Evolutionary conservation across 2,329 filamentous ascomycete genomes (phyloP).

Genomic region (Emergomyces orientalis): DNA sequence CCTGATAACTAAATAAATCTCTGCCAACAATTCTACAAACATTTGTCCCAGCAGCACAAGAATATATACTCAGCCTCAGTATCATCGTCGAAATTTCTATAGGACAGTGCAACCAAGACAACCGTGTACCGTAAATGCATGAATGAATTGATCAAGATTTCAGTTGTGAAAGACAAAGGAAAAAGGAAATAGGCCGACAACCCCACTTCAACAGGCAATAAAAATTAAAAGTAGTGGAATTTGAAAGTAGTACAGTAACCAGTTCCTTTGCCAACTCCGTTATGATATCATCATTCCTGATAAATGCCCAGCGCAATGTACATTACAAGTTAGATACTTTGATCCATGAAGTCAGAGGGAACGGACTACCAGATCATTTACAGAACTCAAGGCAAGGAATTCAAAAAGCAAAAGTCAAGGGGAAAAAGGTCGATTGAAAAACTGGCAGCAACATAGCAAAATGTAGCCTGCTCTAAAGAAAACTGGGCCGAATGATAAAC

Average conservation of each 20-base stretch:
- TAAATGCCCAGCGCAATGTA: conserved; percentile 24
- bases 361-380: conserved; percentile 25
- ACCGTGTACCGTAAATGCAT: not conserved
- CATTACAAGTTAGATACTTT: conserved; percentile 33
- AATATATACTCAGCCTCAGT: not conserved
- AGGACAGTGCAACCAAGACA: not conserved
- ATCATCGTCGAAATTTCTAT: not conserved
- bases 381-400: conserved; percentile 20
- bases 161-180: not conserved
- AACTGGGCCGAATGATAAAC: not conserved
- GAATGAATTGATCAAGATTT: not conserved
- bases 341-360: conserved; percentile 4
- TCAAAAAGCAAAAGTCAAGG: conserved; percentile 13
- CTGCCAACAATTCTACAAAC: no score
- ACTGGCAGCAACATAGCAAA: not conserved
- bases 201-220: not conserved
- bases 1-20: no score
- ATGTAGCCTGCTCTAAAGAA: not conserved
- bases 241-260: not conserved
- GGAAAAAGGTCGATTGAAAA: not conserved
- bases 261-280: conserved; percentile 12
- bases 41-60: not conserved
- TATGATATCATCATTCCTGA: conserved; percentile 29
- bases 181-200: not conserved
- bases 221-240: not conserved